phyloP scores from a whole-genome alignment of 1,139 yeast species.

The Tardiomyces depauwii region DNA sequence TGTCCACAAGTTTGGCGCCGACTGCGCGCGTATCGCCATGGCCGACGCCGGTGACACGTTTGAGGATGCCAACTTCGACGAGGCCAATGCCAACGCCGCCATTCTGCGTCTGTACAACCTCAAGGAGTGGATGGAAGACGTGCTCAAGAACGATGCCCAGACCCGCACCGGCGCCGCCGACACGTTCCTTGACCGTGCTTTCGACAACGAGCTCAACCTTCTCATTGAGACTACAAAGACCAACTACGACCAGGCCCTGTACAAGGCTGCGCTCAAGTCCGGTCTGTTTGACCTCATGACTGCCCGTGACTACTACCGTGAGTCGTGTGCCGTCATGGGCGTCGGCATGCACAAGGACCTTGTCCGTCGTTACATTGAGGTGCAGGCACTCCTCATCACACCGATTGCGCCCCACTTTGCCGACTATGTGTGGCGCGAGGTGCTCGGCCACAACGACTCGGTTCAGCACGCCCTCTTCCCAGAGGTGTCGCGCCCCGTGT shows the following conservation, averaged over 20 bases:
- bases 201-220: constrained; percentile 87
- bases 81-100: constrained; percentile 93
- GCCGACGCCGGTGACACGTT: constrained; percentile 98
- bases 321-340: constrained; percentile 47
- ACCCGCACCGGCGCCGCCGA: constrained; percentile 52
- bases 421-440: constrained; percentile 79
- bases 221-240: constrained; percentile 63
- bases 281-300: constrained; percentile 93
- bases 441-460: constrained; percentile 44
- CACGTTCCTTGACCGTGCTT: constrained; percentile 75
- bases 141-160: constrained; percentile 34
- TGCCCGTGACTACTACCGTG: constrained; percentile 94
- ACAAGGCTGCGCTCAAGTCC: constrained; percentile 78
- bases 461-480: constrained; percentile 79
- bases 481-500: constrained; percentile 51
- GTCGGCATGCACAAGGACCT: constrained; percentile 71
- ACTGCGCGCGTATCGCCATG: constrained; percentile 91
- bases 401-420: constrained; percentile 97
- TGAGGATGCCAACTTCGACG: constrained; percentile 98
- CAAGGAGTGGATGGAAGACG: constrained; percentile 92
- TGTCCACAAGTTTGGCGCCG: constrained; percentile 89
- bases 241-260: constrained; percentile 61
- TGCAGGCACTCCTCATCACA: constrained; percentile 72
- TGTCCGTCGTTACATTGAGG: constrained; percentile 69
- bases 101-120: constrained; percentile 84